Percentiles rank a stretch among this genome's conserved stretches.
phyloP scores from a whole-genome alignment of 164 flowering plant species.

The Magnolia changhungtana region DNA sequence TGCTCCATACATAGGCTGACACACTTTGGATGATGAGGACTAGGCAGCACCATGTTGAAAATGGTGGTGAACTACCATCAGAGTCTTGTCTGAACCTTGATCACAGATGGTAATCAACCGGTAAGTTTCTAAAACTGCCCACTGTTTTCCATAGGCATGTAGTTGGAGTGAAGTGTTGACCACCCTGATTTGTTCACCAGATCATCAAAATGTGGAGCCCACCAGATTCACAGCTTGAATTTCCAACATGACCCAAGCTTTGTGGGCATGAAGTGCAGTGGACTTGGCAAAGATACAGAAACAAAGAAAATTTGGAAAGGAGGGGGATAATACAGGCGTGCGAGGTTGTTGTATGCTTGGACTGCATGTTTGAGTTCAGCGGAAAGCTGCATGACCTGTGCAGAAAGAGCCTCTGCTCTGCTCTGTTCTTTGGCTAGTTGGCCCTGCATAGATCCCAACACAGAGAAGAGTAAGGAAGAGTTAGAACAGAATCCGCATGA shows the following conservation, averaged over 20 bases:
- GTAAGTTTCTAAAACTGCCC: too few relatives aligned
- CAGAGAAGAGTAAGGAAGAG: neutral
- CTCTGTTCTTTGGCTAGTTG: slow-evolving; percentile 79
- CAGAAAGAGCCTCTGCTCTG: slow-evolving; percentile 76
- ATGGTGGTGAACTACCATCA: too few relatives aligned
- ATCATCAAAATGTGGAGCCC: neutral
- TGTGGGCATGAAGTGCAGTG: neutral
- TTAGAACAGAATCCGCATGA: neutral
- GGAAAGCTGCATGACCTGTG: slow-evolving; percentile 84
- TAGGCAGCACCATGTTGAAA: too few relatives aligned
- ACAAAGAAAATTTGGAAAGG: neutral
- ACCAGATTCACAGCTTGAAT: neutral
- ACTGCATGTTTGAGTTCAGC: slow-evolving; percentile 68
- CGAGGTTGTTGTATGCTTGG: slow-evolving; percentile 69
- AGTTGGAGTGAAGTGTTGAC: too few relatives aligned
- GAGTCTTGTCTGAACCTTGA: too few relatives aligned
- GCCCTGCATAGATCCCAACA: slow-evolving; percentile 30
- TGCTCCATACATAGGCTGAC: too few relatives aligned
- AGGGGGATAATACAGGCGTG: slow-evolving; percentile 53
- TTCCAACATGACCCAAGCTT: neutral
- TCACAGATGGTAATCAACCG: too few relatives aligned
- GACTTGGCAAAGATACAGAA: neutral
- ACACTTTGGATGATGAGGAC: too few relatives aligned
- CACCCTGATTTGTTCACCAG: neutral
- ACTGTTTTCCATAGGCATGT: too few relatives aligned